Conservation (phyloP, 129 eudicot genomes). For the Logfia minima region DNA sequence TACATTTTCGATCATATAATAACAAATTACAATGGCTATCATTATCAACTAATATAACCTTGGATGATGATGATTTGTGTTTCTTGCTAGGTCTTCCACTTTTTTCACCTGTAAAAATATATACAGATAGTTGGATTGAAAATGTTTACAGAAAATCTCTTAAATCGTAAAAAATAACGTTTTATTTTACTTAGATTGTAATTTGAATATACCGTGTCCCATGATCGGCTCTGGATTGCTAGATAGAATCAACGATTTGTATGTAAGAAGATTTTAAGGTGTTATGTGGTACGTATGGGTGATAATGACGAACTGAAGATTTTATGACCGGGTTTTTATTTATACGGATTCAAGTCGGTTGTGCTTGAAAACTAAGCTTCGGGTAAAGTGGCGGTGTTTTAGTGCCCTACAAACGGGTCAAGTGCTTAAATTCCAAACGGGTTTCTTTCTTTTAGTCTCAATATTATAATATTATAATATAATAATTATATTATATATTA, state of each 20-base stretch:
- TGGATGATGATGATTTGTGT: conserved; percentile 52
- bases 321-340: background rate
- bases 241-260: conserved; percentile 21
- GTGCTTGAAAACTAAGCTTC: background rate
- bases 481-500: no score
- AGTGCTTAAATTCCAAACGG: no score
- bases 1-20: background rate
- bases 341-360: background rate
- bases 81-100: conserved; percentile 71
- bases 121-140: background rate
- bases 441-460: no score
- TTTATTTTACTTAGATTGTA: background rate
- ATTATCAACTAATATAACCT: conserved; percentile 41
- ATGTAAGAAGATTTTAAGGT: background rate
- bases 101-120: conserved; percentile 62
- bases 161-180: background rate
- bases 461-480: no score
- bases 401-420: no score
- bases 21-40: background rate
- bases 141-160: conserved; percentile 13
- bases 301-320: conserved; percentile 8
- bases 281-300: background rate
- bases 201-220: conserved; percentile 35
- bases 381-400: background rate
- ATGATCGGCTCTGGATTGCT: conserved; percentile 24